phyloP scores from a whole-genome alignment of 176 grass and related monocot species.

The Paspalum notatum region DNA sequence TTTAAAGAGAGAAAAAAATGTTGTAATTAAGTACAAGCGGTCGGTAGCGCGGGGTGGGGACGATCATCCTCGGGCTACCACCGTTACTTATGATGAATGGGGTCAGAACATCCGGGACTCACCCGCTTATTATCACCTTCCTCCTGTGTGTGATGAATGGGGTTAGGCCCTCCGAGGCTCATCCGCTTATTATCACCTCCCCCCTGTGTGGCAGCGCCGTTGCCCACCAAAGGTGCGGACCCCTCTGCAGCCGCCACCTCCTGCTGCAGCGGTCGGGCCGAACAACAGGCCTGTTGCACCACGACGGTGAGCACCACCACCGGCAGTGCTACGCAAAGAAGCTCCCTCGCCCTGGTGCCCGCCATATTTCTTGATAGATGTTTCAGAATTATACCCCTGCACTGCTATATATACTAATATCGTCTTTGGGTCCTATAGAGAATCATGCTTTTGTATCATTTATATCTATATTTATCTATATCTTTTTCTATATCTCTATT shows the following conservation, averaged over 20 bases:
- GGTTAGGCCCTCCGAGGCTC: too few relatives aligned
- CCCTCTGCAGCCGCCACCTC: too few relatives aligned
- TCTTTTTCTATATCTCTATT: too few relatives aligned
- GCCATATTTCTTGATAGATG: background rate
- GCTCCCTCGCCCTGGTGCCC: background rate
- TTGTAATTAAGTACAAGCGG: too few relatives aligned
- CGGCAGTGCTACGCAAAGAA: background rate
- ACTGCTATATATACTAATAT: background rate
- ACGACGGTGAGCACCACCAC: background rate
- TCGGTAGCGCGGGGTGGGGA: too few relatives aligned
- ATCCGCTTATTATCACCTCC: too few relatives aligned
- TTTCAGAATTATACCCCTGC: background rate
- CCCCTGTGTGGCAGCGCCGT: background rate
- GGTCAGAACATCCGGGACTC: conserved; percentile 20
- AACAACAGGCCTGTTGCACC: background rate
- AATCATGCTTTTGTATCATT: too few relatives aligned
- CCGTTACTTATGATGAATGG: conserved; percentile 11
- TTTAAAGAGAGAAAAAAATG: too few relatives aligned
- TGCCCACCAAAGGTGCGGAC: background rate
- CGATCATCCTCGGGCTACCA: background rate
- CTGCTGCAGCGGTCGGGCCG: background rate
- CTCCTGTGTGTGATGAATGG: too few relatives aligned
- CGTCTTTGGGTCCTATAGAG: too few relatives aligned
- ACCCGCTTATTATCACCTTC: conserved; percentile 28
- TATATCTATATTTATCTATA: too few relatives aligned